Evolutionary conservation across 768 basidiomycete genomes (phyloP), one percentile per base, ranked within the genome.

Genomic region (Sporobolomyces roseus): DNA sequence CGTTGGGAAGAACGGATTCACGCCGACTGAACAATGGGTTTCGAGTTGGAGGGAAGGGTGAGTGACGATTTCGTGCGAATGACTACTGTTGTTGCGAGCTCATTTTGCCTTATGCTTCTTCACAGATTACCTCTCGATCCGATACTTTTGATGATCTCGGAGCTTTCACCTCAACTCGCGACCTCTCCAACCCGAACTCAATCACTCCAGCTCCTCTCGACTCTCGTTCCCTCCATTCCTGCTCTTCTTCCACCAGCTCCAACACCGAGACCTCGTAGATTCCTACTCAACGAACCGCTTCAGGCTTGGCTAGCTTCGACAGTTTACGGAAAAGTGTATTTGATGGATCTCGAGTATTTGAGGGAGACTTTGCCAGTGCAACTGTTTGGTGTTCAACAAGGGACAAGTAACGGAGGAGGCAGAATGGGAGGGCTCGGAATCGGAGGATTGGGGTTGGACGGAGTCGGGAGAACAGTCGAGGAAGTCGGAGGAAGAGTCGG

Each of bases 1-100:
- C 17, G 84, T 93, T 23, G 92, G 92, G 33, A 83, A 88, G 72
- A 93, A 91, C 77, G 91, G 92, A 4, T 99, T 97, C 79, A 82
- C 93, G 12, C 93, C 96, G 16, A 96, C 92, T 4, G 91, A 96
- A 77, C 91, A 92, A 85, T 99, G 96, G 94, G 92, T 91, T 61
- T 61, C 58, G 30, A 65, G 63, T 32, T 98, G 94, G 94, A 90
- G 94, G 74, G 91, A 93, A 83, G 93, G 71, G 71, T 72, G 32
- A 16, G 71, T 46, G 12, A 46, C 38, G 17, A 17, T 9, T 17
- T 41, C 38, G 38, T 41, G 9, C 38, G 38, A 41, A 41, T 41
- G 38, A 41, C 17, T 41, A 9, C 17, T 41, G 38, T 41, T 9
- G 9, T 41, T 41, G 38, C 9, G 9, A 9, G 38, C 38, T 41